Base-by-base conservation (phyloP, 139 green algal species). In the Eudorina sp. region DNA sequence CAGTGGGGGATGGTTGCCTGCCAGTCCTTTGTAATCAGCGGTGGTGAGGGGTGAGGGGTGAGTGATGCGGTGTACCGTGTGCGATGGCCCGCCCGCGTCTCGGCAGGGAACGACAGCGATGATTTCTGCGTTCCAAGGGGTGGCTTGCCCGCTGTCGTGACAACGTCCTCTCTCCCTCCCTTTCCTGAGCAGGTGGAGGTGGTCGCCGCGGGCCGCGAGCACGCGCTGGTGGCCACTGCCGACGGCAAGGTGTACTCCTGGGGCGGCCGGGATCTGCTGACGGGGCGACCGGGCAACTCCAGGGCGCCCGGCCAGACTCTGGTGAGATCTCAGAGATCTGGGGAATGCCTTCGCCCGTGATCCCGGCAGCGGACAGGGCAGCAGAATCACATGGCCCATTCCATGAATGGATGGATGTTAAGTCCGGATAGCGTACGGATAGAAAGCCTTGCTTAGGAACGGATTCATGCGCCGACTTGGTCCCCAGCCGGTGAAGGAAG, bases 181-280 rank as follows among this genome's bases (percentile, higher is more conserved):
- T 9, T 55, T 55, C 48, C 48, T 55, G 48, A 55, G 53, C 41
- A 68, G 36, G 89, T 92, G 21, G 73, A 92, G 74, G 76, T 84
- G 4, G 90, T 94, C 21, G 93, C 93, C 11, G 93, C 93, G n/a
- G 93, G 93, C 4, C 84, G 93, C 13, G 86, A 93, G 69, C 92
- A 94, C 66, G 89, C 80, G 1, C 60, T 95, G 53, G 93, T 83
- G 14, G 86, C 91, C 69, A 95, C 90, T 4, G n/a, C 36, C 29
- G 64, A 85, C 27, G 93, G 93, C 27, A 36, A 88, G n/a, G 75
- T 95, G 45, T 93, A 86, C 80, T 89, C 78, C 14, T 94, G 85
- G 88, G 90, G 90, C 4, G 78, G 85, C 51, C 36, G 83, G n/a
- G 84, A 76, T 16, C 29, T 90, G 40, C 46, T 91, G 58, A 34